These are phyloP conservation scores for Lasiodiplodia sp. DNA, from an alignment of 2,329 filamentous ascomycete species.

Conservation along the genomic window DNA sequence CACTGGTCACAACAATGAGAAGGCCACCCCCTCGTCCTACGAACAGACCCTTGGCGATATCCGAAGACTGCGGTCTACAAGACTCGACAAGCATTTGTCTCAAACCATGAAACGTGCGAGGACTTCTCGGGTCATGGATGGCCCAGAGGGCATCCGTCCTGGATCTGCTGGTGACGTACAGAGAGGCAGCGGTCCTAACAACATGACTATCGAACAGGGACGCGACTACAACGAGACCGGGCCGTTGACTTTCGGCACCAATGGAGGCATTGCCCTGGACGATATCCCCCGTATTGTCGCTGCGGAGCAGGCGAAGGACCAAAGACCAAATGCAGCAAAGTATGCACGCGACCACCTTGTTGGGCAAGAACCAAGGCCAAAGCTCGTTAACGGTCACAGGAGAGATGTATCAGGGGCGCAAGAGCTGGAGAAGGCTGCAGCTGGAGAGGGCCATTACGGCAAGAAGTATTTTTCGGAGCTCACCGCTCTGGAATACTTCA, in stretches of 20 bases:
- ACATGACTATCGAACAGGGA: constrained; percentile 82
- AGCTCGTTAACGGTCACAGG: constrained; percentile 73
- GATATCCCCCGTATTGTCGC: constrained; percentile 97
- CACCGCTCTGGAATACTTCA: constrained; percentile 95
- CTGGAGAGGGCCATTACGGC: constrained; percentile 54
- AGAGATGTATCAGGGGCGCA: constrained; percentile 68
- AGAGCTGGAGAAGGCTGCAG: constrained; percentile 58
- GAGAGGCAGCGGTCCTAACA: constrained; percentile 47
- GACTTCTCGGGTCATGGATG: constrained; percentile 91
- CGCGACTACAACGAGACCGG: constrained; percentile 72
- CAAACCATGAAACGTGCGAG: constrained; percentile 90
- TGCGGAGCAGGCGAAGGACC: constrained; percentile 91
- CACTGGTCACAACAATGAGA: constrained; percentile 64
- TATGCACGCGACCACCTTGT: constrained; percentile 75
- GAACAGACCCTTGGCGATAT: constrained; percentile 98
- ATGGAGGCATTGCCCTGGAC: constrained; percentile 84
- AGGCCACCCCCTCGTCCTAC: constrained; percentile 72
- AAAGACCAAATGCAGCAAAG: constrained; percentile 80
- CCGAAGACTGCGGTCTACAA: constrained; percentile 86
- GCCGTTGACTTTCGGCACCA: constrained; percentile 86
- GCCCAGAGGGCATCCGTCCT: constrained; percentile 75
- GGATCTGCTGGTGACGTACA: constrained; percentile 65
- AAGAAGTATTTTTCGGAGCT: constrained; percentile 96
- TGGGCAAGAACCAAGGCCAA: constrained; percentile 71
- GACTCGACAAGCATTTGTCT: constrained; percentile 92